Base-by-base conservation (phyloP, 75 land plant genomes). In the Selaginella tamariscina region DNA sequence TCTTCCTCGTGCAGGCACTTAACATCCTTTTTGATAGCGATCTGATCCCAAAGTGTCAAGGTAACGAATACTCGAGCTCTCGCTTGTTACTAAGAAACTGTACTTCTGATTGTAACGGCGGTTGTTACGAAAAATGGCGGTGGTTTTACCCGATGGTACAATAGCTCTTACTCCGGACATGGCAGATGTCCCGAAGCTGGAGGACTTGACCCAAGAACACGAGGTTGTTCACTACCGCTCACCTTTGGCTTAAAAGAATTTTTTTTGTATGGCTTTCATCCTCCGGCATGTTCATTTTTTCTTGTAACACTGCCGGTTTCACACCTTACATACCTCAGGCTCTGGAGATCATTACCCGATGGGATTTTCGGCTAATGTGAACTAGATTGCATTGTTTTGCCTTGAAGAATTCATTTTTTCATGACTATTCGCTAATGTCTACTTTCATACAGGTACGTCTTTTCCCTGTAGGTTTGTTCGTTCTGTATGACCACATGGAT, bases 211-310 rank as follows among this genome's bases (percentile, higher is more conserved):
- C 15, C 49, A 39, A 39, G 49, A 39, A 39, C 49, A 39, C 49
- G 49, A 39, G 49, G 49, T 39, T 39, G 49, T 39, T 39, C 49
- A 39, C 49, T 39, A 39, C 49, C 49, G 49, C 49, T 39, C 49
- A 39, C 49, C 49, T 5, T 39, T 39, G 5, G 49, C 49, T 5
- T n/a, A n/a, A n/a, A n/a, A n/a, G n/a, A n/a, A n/a, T n/a, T n/a
- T n/a, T n/a, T n/a, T 39, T 39, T 15, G 5, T 39, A 5, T 39
- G 49, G 15, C 49, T 39, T 39, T 39, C 49, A 39, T 39, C 49
- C 49, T 39, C 49, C 49, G 49, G 49, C 49, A 39, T 39, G 49
- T 15, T 5, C 49, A 39, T 39, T 39, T 39, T 39, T 39, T 39
- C 49, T 5, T 39, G 49, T 39, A 39, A 39, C 49, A 39, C 49